A percentile compares a stretch with the other conserved stretches of the same genome.
Evolutionary conservation across 352 stramenopile genomes (phyloP).

Genomic region (Phytopythium delawarense): DNA sequence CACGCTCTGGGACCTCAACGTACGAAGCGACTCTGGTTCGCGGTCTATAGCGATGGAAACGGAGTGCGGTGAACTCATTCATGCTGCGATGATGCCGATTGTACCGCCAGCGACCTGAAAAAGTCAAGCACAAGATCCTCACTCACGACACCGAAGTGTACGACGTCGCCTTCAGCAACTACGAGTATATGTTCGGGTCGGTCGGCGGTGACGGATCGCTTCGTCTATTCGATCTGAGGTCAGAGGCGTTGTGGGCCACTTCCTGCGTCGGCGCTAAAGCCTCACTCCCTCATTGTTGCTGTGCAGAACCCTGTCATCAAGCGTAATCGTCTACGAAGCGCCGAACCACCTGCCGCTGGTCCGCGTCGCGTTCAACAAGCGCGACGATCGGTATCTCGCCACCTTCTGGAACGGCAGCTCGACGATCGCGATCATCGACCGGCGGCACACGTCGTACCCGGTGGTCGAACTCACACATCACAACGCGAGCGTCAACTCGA

Average conservation of each 20-base stretch:
- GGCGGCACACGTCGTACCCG: constrained; percentile 88
- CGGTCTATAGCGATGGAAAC: not conserved
- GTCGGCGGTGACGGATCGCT: constrained; percentile 96
- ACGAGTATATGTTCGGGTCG: constrained; percentile 93
- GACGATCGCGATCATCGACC: constrained; percentile 95
- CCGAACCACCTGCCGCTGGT: constrained; percentile 87
- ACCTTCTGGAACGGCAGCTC: constrained; percentile 91
- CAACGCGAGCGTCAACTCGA: constrained; percentile 91
- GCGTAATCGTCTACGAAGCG: constrained; percentile 97
- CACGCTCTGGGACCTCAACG: constrained; percentile 98
- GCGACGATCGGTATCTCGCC: constrained; percentile 96
- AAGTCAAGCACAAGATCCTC: constrained; percentile 94
- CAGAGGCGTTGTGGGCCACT: constrained; percentile 8
- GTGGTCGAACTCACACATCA: constrained; percentile 93
- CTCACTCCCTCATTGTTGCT: not conserved
- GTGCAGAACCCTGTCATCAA: constrained; percentile 79
- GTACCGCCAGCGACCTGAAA: constrained; percentile 41
- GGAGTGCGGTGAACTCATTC: not conserved
- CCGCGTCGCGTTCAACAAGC: constrained; percentile 96
- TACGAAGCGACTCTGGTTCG: constrained; percentile 24
- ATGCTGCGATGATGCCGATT: not conserved
- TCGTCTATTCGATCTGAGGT: constrained; percentile 96
- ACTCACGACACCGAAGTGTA: constrained; percentile 99
- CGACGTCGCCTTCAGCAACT: constrained; percentile 94
- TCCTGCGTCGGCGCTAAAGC: not conserved